These are phyloP conservation scores for Ogataea angusta DNA, from an alignment of 805 yeast species.

Conservation along the genomic window DNA sequence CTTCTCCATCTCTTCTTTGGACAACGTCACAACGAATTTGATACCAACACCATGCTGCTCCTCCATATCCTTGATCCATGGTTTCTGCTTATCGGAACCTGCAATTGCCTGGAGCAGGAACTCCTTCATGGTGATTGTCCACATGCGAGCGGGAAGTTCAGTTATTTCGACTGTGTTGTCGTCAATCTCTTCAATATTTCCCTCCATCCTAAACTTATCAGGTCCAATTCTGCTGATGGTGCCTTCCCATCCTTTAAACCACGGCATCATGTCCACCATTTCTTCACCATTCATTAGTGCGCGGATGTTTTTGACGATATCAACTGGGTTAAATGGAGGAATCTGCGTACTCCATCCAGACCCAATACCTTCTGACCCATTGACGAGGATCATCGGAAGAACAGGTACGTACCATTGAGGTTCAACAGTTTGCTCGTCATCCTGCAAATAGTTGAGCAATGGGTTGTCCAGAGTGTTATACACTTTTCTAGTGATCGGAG, in stretches of 20 bases:
- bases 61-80: constrained; percentile 93
- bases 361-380: constrained; percentile 97
- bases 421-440: constrained; percentile 90
- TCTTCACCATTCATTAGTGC: constrained; percentile 72
- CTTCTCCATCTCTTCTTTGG: constrained; percentile 80
- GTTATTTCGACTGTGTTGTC: constrained; percentile 81
- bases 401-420: constrained; percentile 95
- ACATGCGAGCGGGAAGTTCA: constrained; percentile 86
- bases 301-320: constrained; percentile 71
- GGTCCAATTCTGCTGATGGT: constrained; percentile 56
- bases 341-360: constrained; percentile 97
- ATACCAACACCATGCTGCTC: constrained; percentile 88
- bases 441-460: constrained; percentile 74
- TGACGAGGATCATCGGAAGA: constrained; percentile 91
- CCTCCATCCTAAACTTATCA: constrained; percentile 75
- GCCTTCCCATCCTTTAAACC: constrained; percentile 97
- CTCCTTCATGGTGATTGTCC: constrained; percentile 92
- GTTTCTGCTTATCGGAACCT: constrained; percentile 68
- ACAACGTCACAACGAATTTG: constrained; percentile 71
- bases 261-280: constrained; percentile 73
- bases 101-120: constrained; percentile 67
- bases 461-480: constrained; percentile 81
- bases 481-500: constrained; percentile 67
- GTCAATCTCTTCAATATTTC: constrained; percentile 77
- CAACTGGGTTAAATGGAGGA: constrained; percentile 86